These are phyloP conservation scores for Cercophora sp. DNA, from an alignment of 495 filamentous ascomycete species.

Conservation along the genomic window DNA sequence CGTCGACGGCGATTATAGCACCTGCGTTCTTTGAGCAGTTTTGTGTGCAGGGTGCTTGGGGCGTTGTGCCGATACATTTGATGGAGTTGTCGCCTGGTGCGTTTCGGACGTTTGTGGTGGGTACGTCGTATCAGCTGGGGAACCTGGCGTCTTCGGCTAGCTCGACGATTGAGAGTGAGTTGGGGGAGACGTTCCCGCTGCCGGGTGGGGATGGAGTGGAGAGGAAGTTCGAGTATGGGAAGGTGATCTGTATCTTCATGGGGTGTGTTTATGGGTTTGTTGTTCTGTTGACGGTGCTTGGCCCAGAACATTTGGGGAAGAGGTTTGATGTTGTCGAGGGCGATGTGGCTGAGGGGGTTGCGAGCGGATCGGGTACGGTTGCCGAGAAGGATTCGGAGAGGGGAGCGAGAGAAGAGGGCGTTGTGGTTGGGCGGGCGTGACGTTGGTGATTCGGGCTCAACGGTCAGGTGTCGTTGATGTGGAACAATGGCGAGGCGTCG, in stretches of 20 bases:
- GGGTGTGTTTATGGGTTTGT: slow-evolving; percentile 83
- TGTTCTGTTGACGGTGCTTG: slow-evolving; percentile 68
- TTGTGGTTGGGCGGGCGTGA: too few species aligned
- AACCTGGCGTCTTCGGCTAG: slow-evolving; percentile 78
- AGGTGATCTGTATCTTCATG: slow-evolving; percentile 92
- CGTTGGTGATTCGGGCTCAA: too few species aligned
- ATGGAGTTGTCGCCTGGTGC: slow-evolving; percentile 81
- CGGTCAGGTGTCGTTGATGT: too few species aligned
- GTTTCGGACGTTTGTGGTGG: slow-evolving; percentile 81
- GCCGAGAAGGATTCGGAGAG: too few species aligned
- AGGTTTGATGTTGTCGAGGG: slow-evolving; percentile 66
- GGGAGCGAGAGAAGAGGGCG: too few species aligned
- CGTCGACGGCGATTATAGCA: slow-evolving; percentile 58
- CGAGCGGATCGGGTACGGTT: too few species aligned
- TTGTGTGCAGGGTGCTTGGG: slow-evolving; percentile 84
- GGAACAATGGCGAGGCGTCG: too few species aligned
- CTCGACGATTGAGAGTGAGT: slow-evolving; percentile 78
- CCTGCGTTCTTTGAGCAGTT: slow-evolving; percentile 92
- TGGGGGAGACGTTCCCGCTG: slow-evolving; percentile 77
- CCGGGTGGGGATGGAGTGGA: slow-evolving; percentile 41
- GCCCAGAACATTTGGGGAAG: slow-evolving; percentile 67
- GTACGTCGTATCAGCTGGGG: slow-evolving; percentile 79
- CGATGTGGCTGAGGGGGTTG: too few species aligned
- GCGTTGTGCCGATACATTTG: slow-evolving; percentile 77
- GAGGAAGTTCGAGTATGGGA: slow-evolving; percentile 73